Base-by-base conservation (phyloP, 1,284 basidiomycete genomes). In the Ceratobasidium sp. region DNA sequence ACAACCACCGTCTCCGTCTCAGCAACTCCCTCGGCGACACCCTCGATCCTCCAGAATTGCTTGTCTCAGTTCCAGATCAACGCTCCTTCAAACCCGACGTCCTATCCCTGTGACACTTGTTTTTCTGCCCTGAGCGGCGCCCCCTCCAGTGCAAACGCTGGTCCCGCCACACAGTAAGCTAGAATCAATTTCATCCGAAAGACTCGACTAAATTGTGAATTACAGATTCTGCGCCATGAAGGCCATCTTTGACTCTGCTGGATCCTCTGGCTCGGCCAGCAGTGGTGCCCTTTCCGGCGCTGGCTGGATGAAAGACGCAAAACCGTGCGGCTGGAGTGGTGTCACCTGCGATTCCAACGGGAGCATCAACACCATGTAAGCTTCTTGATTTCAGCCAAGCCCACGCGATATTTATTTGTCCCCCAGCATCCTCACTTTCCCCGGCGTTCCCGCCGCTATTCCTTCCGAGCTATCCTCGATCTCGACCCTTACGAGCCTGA, bases 61-160 rank as follows among this genome's bases (percentile, higher is more conserved):
- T 80, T 89, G 52, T 84, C 85, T 25, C 84, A 89, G 78, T 89
- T 86, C 80, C 84, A 81, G 22, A 79, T 88, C 59, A 85, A 88
- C 65, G 88, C 88, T 0, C 85, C 87, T 0, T 81, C 83, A 0
- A 82, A 84, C 67, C 87, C 88, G 0, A 79, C 82, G 22, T 80
- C 81, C 0, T 89, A 88, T 79, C 87, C 88, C 17, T 89, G 88
- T 78, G 84, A 85, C 46, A 84, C 85, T 3, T 89, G 88, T 79
- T 83, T 88, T 34, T 80, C 87, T 0, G 79, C 84, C 29, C 81
- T 89, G 0, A 83, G 84, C 78, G 80, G 81, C 15, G 82, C 71
- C 9, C 61, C 71, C 9, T 49, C 76, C n/a, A 68, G 59, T 32
- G 65, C 76, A 4, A 61, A 61, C 34, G 70, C 69, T 29, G 70